Evolutionary conservation across 768 basidiomycete species (phyloP), one percentile per base, ranked within the genome.

Genomic region (Lactifluus subvellereus): DNA sequence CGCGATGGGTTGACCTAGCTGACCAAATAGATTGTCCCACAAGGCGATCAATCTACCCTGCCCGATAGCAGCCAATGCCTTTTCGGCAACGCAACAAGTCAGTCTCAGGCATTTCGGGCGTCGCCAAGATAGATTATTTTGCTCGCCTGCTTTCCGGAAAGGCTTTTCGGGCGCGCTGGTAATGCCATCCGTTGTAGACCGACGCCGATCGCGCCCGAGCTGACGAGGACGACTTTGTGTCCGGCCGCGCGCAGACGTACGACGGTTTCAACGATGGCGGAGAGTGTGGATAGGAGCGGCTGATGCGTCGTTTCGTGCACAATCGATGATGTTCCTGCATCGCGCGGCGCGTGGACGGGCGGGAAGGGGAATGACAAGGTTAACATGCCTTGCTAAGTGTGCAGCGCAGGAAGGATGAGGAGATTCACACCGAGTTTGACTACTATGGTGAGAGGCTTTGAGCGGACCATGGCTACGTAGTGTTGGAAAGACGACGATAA

Each of bases 191-290:
- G 81, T 72, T 94, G 88, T 64, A 98, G 73, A 0, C 97, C 97
- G 18, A 98, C 92, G 0, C 88, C 97, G 62, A 98, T 98, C n/a
- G 97, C 97, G 1, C 97, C 97, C 22, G 94, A 97, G 69, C 90
- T 94, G 62, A 97, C 94, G 11, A 99, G 84, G 4, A 98, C 91
- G 58, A 98, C 91, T 70, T 94, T 89, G 77, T 99, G 96, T 0
- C 96, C 96, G 48, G 87, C 78, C 6, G 79, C 76, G 52, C 87
- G 84, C 16, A 99, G 82, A 38, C 84, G 75, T 16, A 92, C 81
- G 14, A 94, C 92, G 0, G 93, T 92, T 74, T 99, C 96, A 37
- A 95, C 94, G 50, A 98, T 80, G 0, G 91, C 85, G 0, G 96
- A 97, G 33, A 99, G 82, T 3, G 89, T 91, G 3, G 95, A 91